Conservation (phyloP, 202 grass and related monocot species). For the Panicum hallii region DNA sequence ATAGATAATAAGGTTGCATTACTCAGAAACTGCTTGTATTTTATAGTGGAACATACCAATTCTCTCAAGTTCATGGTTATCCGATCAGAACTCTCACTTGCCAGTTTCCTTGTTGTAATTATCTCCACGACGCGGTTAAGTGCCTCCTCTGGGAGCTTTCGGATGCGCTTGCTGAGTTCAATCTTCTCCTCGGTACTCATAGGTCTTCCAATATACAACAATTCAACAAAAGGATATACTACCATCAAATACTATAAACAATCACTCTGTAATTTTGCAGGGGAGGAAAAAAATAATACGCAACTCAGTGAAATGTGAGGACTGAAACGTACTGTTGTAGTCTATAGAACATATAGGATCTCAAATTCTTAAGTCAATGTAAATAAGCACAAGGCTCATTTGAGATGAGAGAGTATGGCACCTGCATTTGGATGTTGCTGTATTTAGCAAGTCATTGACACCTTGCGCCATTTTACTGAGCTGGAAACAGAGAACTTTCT, state of each 20-base stretch:
- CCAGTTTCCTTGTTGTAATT: slow-evolving; percentile 47
- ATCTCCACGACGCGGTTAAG: slow-evolving; percentile 63
- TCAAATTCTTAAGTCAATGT: background rate
- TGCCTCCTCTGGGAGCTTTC: slow-evolving; percentile 70
- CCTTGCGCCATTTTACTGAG: slow-evolving; percentile 68
- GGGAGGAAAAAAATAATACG: background rate
- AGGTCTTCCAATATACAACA: slow-evolving; percentile 45
- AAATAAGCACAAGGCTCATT: slow-evolving; percentile 2
- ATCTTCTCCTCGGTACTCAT: slow-evolving; percentile 80
- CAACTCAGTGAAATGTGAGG: background rate
- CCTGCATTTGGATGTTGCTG: slow-evolving; percentile 75
- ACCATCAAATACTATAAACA: background rate
- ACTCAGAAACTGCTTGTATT: background rate
- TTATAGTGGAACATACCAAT: slow-evolving; percentile 50
- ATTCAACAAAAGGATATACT: slow-evolving; percentile 28
- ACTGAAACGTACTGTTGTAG: background rate
- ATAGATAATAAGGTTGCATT: background rate
- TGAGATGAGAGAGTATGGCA: slow-evolving; percentile 27
- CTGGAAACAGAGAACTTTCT: slow-evolving; percentile 52
- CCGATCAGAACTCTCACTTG: slow-evolving; percentile 48
- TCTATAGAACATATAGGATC: slow-evolving; percentile 5
- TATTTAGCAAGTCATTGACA: slow-evolving; percentile 63
- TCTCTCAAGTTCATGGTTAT: slow-evolving; percentile 66
- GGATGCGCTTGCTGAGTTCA: slow-evolving; percentile 63
- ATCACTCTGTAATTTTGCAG: background rate